These are phyloP conservation scores for Nymphaea thermarum DNA, from an alignment of 164 flowering plant species.

Conservation along the genomic window DNA sequence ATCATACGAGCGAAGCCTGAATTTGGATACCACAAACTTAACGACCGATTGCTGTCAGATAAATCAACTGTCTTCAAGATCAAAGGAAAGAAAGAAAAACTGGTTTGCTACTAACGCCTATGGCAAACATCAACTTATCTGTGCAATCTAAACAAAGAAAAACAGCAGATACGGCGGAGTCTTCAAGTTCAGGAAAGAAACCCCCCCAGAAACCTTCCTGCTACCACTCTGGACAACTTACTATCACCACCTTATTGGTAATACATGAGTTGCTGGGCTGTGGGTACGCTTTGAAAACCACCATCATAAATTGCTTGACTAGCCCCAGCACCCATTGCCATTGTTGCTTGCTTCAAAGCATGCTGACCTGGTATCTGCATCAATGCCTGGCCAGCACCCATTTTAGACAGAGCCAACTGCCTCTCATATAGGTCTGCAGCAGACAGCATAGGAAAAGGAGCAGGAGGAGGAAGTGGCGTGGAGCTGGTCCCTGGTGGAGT, in stretches of 20 bases:
- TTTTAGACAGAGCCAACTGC: constrained; percentile 53
- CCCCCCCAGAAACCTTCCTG: neutral
- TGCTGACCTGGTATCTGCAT: constrained; percentile 45
- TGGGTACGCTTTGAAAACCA: constrained; percentile 40
- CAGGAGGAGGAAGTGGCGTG: constrained; percentile 78
- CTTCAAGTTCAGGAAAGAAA: neutral
- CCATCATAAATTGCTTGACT: constrained; percentile 74
- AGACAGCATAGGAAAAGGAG: constrained; percentile 33
- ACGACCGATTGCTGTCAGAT: neutral
- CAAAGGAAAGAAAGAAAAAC: neutral
- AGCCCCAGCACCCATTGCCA: constrained; percentile 56
- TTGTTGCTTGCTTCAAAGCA: constrained; percentile 36
- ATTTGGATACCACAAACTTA: too few relatives aligned
- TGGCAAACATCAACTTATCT: neutral
- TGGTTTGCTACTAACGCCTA: neutral
- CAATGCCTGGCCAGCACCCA: constrained; percentile 45
- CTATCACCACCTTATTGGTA: constrained; percentile 28
- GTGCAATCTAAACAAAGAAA: neutral
- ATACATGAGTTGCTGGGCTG: constrained; percentile 78
- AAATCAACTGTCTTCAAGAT: neutral
- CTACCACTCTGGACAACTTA: neutral
- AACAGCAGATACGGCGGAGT: neutral
- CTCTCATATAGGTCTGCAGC: constrained; percentile 54
- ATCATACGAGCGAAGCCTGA: neutral
- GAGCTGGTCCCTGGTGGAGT: constrained; percentile 62